phyloP scores from a whole-genome alignment of 345 rosid genomes.

The Eutrema heterophyllum region DNA sequence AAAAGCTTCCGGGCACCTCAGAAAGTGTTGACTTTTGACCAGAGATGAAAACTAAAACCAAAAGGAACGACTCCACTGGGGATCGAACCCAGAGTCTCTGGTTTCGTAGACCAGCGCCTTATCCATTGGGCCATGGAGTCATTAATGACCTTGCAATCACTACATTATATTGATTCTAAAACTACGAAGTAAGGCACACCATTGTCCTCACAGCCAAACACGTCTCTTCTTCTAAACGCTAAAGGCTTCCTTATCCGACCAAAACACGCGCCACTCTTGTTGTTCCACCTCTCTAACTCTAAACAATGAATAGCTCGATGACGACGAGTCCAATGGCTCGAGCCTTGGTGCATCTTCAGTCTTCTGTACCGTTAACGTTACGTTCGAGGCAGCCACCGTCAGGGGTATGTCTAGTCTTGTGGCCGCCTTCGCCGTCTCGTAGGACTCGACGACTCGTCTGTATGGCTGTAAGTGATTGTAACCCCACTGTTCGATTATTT shows the following conservation, averaged over 20 bases:
- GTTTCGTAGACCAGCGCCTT: slow-evolving; percentile 98
- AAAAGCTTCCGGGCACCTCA: background rate
- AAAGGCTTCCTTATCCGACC: slow-evolving; percentile 22
- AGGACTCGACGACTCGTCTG: slow-evolving; percentile 57
- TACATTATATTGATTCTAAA: too few species aligned
- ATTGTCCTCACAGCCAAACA: slow-evolving; percentile 8
- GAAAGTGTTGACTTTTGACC: background rate
- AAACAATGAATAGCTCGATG: slow-evolving; percentile 38
- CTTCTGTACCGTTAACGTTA: slow-evolving; percentile 11
- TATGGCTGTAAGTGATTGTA: slow-evolving; percentile 68
- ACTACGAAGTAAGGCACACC: too few species aligned
- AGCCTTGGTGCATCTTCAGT: slow-evolving; percentile 22
- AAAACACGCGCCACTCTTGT: slow-evolving; percentile 17
- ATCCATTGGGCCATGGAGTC: slow-evolving; percentile 58
- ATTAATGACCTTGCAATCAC: too few species aligned
- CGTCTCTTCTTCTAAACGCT: background rate
- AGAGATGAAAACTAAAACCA: background rate
- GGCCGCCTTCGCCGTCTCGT: slow-evolving; percentile 30
- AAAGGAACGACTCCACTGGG: slow-evolving; percentile 58
- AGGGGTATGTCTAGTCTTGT: slow-evolving; percentile 22
- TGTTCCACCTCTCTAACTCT: background rate
- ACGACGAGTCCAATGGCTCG: slow-evolving; percentile 46
- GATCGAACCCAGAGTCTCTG: slow-evolving; percentile 90
- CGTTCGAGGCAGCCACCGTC: slow-evolving; percentile 18
- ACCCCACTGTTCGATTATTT: background rate